Evolutionary conservation across 768 basidiomycete species (phyloP), one percentile per base, ranked within the genome.

Genomic region (Mycena rosella): DNA sequence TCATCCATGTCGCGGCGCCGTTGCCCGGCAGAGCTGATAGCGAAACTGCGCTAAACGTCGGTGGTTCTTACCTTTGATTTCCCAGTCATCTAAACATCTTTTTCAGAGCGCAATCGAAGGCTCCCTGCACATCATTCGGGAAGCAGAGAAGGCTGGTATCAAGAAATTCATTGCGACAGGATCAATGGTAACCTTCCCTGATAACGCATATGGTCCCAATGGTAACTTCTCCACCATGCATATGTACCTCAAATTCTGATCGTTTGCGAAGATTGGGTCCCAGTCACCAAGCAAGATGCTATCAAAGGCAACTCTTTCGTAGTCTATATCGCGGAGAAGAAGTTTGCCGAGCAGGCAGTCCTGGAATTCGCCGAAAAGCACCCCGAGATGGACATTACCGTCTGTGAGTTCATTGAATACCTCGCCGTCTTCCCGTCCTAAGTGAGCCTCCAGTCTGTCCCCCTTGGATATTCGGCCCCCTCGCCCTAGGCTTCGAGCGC

Each of bases 21-120:
- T 5, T 73, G 27, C 69, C 69, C n/a, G 72, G 69, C 20, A 61
- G 69, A 22, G 36, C 36, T 18, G 57, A 65, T 20, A 44, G 36
- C 40, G 64, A 59, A 27, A 58, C 63, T 26, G 64, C 64, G 22
- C 32, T 58, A 5, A 65, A 51, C 2, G 63, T 64, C 38, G 0
- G 63, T 38, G 26, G 27, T 54, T 52, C 42, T 18, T 4, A 14
- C 5, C 2, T 3, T 24, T 59, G 5, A 18, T 20, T n/a, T 45
- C 3, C 18, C n/a, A 44, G 8, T 63, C 7, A n/a, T n/a, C n/a
- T n/a, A n/a, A n/a, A n/a, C n/a, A n/a, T n/a, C n/a, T n/a, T n/a
- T n/a, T n/a, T n/a, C 67, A 78, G 77, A 69, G 65, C 29, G 74
- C 77, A 11, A 68, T 77, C 17, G 73, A 74, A 14, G 77, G 20